Evolutionary conservation across 495 filamentous ascomycete genomes (phyloP), one percentile per base, ranked within the genome.

Genomic region (Xylaria palmicola): DNA sequence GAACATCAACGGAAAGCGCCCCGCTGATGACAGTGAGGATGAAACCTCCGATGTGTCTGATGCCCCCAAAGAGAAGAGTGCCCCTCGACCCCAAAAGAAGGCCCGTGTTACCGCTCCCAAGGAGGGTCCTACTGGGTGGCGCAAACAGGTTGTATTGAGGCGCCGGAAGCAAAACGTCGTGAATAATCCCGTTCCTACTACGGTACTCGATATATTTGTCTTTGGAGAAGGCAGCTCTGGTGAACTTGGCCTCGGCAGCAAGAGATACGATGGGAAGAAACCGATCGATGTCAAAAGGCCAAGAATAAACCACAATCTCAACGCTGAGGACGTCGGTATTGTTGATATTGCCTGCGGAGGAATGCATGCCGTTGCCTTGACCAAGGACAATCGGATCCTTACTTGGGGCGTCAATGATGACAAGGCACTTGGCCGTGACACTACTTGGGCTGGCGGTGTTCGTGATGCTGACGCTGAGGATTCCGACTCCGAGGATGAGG

Each of bases 371-470:
- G 74, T 83, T 54, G 87, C 84, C 8, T 76, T 91, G 2, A 89
- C 88, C 12, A 69, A 79, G 7, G 83, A 89, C 62, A 87, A 87
- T 68, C 78, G 79, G 63, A 82, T 91, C 49, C 74, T 86, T 34
- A 88, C 86, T 2, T 91, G 88, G 88, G 88, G 88, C 59, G 86
- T 88, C 57, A 91, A 90, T 62, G 84, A 88, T 62, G 78, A 88
- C 58, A 82, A 83, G 45, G 86, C 86, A 26, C 77, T 91, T 15
- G 88, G 88, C 10, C 81, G 88, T 36, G 78, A 83, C 59, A 88
- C 87, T 8, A 68, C 74, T 36, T 79, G 79, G 71, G 79, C 79
- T 13, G 78, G 77, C n/a, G 77, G 78, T 47, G 67, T 84, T 50
- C 80, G 78, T 44, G 81, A 85, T 39, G 68, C 77, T 22, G 77